Base-by-base conservation (phyloP, 2,329 filamentous ascomycete genomes). In the Neobulgaria alba region DNA sequence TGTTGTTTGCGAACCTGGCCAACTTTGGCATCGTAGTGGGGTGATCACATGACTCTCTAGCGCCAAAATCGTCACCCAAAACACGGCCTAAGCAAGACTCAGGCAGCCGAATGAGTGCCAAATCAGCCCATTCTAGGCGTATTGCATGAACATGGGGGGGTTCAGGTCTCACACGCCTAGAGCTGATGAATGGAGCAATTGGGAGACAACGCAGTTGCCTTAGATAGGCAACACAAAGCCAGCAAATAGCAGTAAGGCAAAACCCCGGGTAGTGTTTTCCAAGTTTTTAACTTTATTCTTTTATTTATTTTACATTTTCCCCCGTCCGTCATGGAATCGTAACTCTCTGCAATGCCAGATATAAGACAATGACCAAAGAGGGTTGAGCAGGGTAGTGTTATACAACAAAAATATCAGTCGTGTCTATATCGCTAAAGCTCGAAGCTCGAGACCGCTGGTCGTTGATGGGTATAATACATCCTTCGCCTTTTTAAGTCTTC, bases 351-450 rank as follows among this genome's bases (percentile, higher is more conserved):
- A 49, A 52, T 53, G 47, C 51, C 46, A 52, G 40, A 45, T 52
- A 36, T 52, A 54, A 53, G 49, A 57, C 52, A 54, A 48, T 35
- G 42, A 42, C 39, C 40, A 47, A 56, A 57, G 51, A 54, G 43
- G 46, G 48, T 35, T 50, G 52, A 56, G 54, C 51, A 51, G 53
- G 41, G 53, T 50, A 39, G 48, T 57, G 41, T 57, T 57, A 53
- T 57, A 57, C 54, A 57, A 51, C 47, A 45, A 51, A 50, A 34
- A 26, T 29, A 41, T 45, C 40, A 45, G 33, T 36, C 41, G 39
- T 45, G 33, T 43, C 14, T 30, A 30, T 49, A 21, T 47, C 36
- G 29, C 39, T 42, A 39, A 38, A 30, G 45, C 41, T 42, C 39
- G 32, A 38, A 26, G 44, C 41, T 31, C 33, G 37, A 42, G 43